phyloP scores from a whole-genome alignment of 192 early-diverging fungal genomes.

The Backusella sp. region DNA sequence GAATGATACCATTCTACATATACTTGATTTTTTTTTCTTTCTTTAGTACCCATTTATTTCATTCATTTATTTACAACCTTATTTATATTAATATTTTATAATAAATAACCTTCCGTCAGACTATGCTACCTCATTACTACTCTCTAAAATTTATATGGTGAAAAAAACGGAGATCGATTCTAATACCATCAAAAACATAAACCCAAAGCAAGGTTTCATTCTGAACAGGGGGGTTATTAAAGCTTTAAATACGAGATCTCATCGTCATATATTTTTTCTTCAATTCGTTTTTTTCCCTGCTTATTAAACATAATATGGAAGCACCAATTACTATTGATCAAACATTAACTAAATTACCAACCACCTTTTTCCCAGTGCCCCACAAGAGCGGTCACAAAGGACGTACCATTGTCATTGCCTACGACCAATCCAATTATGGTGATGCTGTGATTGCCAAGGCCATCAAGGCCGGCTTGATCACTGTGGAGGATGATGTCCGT shows the following conservation, averaged over 20 bases:
- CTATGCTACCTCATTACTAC: not conserved
- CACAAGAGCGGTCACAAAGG: not conserved
- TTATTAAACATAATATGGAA: not conserved
- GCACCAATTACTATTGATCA: not conserved
- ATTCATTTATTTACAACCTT: not conserved
- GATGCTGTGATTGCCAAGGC: conserved; percentile 23
- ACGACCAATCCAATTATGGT: conserved; percentile 21
- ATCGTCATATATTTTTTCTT: not conserved
- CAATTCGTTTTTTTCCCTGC: not conserved
- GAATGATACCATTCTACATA: not conserved
- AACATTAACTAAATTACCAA: not conserved
- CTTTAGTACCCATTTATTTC: not conserved
- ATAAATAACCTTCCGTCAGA: not conserved
- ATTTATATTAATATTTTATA: not conserved
- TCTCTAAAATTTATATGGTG: not conserved
- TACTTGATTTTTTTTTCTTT: not conserved
- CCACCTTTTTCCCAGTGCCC: not conserved
- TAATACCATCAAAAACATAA: not conserved
- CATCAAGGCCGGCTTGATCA: conserved; percentile 11
- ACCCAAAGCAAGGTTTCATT: not conserved
- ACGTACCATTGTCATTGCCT: conserved; percentile 11
- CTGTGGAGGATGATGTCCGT: conserved; percentile 8
- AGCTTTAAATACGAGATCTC: not conserved
- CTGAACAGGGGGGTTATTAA: not conserved
- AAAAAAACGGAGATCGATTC: not conserved